A percentile compares a stretch with the other conserved stretches of the same genome.
Evolutionary conservation across 108 stramenopile genomes (phyloP).

Genomic region (Stephanodiscus minutulus): DNA sequence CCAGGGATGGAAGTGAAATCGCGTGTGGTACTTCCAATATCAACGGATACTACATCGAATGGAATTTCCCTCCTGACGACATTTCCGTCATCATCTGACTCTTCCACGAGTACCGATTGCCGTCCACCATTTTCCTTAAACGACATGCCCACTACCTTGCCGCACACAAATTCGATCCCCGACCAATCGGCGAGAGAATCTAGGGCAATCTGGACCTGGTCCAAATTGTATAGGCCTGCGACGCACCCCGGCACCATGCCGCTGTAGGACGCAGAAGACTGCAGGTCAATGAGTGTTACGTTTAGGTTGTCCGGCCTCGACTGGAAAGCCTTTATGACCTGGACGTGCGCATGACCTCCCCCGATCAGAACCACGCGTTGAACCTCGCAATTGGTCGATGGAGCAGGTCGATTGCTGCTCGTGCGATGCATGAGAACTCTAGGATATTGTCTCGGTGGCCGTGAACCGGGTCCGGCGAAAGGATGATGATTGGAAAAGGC

Average conservation of each 20-base stretch:
- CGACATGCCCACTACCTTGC: slow-evolving; percentile 74
- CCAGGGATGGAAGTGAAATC: slow-evolving; percentile 62
- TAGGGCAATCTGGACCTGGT: slow-evolving; percentile 70
- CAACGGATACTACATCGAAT: slow-evolving; percentile 77
- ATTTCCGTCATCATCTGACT: slow-evolving; percentile 9
- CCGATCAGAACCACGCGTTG: slow-evolving; percentile 90
- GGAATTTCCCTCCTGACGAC: slow-evolving; percentile 28
- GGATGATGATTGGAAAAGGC: slow-evolving; percentile 2
- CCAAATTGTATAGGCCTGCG: slow-evolving; percentile 62
- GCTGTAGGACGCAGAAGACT: slow-evolving; percentile 85
- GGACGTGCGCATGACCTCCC: slow-evolving; percentile 96
- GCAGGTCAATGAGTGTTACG: slow-evolving; percentile 91
- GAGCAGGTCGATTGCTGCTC: not conserved
- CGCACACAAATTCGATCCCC: slow-evolving; percentile 65
- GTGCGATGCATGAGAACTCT: not conserved
- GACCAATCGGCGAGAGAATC: slow-evolving; percentile 73
- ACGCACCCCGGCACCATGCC: slow-evolving; percentile 99
- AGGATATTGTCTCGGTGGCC: not conserved
- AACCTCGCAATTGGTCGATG: slow-evolving; percentile 54
- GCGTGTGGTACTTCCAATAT: slow-evolving; percentile 85
- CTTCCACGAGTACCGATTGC: slow-evolving; percentile 46
- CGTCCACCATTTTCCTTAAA: slow-evolving; percentile 35
- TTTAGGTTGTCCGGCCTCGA: slow-evolving; percentile 61
- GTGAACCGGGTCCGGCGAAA: not conserved
- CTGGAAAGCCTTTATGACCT: slow-evolving; percentile 90